Evolutionary conservation across 768 basidiomycete species (phyloP).

Genomic region (Lactarius hengduanensis): DNA sequence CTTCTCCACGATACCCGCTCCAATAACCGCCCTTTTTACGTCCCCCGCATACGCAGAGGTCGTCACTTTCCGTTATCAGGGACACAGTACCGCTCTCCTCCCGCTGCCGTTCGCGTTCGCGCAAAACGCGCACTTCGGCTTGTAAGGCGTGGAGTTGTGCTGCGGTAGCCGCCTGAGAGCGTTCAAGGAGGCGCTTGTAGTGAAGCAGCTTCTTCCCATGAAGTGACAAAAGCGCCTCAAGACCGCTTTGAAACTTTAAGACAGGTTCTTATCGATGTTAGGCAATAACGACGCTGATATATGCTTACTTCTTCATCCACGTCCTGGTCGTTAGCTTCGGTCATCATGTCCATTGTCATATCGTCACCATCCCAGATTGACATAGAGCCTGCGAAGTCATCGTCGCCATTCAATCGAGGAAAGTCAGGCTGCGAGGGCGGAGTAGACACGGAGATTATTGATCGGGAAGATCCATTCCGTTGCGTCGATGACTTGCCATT

Average conservation of each 20-base stretch:
- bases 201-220: slow-evolving; percentile 60
- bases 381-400: slow-evolving; percentile 32
- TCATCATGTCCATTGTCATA: slow-evolving; percentile 72
- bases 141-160: slow-evolving; percentile 85
- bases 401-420: slow-evolving; percentile 33
- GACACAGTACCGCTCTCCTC: slow-evolving; percentile 30
- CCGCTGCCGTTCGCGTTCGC: slow-evolving; percentile 41
- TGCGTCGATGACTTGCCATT: slow-evolving; percentile 31
- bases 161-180: slow-evolving; percentile 72
- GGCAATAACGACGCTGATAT: slow-evolving; percentile 1
- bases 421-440: slow-evolving; percentile 22
- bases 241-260: slow-evolving; percentile 44
- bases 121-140: slow-evolving; percentile 70
- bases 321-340: slow-evolving; percentile 52
- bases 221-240: slow-evolving; percentile 42
- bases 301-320: slow-evolving; percentile 66
- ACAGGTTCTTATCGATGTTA: slow-evolving; percentile 5
- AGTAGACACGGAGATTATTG: slow-evolving; percentile 19
- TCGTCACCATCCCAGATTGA: slow-evolving; percentile 53
- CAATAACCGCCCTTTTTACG: slow-evolving; percentile 65
- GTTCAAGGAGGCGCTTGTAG: slow-evolving; percentile 78
- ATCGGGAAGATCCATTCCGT: slow-evolving; percentile 25
- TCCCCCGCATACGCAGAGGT: slow-evolving; percentile 56
- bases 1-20: slow-evolving; percentile 60
- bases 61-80: slow-evolving; percentile 31